Evolutionary conservation across 257 asterid genomes (phyloP).

Genomic region (Nicotiana paniculata): DNA sequence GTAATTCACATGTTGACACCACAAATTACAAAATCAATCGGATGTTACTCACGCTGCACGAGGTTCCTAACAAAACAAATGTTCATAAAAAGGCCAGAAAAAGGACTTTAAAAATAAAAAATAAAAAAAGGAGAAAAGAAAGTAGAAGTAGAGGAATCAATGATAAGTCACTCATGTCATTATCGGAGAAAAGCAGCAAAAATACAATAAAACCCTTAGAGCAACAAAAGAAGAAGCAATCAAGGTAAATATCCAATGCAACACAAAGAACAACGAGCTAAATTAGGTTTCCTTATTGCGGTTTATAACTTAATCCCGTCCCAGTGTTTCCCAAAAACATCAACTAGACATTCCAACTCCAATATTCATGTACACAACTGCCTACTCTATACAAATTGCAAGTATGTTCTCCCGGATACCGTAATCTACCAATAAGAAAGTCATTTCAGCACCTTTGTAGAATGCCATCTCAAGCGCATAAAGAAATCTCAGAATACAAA

Average conservation of each 20-base stretch:
- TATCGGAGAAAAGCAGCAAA: background rate
- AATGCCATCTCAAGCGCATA: constrained; percentile 11
- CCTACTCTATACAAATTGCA: constrained; percentile 37
- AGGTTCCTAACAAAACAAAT: background rate
- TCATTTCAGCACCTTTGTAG: constrained; percentile 8
- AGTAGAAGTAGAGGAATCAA: background rate
- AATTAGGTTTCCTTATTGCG: background rate
- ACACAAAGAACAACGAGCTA: background rate
- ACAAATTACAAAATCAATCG: background rate
- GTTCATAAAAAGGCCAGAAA: background rate
- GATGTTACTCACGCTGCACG: background rate
- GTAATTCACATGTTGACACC: background rate
- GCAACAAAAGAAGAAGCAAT: background rate
- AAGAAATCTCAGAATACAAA: constrained; percentile 13
- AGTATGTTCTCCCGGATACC: constrained; percentile 16
- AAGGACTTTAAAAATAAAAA: background rate
- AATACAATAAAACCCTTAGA: background rate
- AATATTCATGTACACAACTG: constrained; percentile 27
- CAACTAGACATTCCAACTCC: constrained; percentile 17
- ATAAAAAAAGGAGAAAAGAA: background rate
- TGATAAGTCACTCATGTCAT: background rate
- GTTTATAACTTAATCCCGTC: background rate
- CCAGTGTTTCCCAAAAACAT: constrained; percentile 1
- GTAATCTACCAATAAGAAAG: constrained; percentile 20
- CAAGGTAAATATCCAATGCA: background rate